Evolutionary conservation across 225 moss, liverwort and hornwort genomes (phyloP), one percentile per base, ranked within the genome.

Genomic region (Climacium dendroides): DNA sequence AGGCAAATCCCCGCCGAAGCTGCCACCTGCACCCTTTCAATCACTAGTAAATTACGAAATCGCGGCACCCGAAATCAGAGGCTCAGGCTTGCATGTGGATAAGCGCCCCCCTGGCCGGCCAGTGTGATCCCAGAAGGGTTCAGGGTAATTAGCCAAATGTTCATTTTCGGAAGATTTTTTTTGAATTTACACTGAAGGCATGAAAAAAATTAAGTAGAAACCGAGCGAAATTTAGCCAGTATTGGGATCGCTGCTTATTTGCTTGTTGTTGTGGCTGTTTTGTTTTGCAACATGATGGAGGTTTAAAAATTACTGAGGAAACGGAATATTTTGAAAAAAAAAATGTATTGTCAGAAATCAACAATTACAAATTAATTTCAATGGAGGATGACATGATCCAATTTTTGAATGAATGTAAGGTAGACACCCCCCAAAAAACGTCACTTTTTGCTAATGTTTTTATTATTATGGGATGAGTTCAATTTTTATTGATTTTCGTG

Each of bases 381-480:
- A 22, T 61, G 29, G 60, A 28, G 59, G 26, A 65, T 35, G 65
- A 10, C 19, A 35, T 10, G 5, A 19, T 10, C 65, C 1, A 20
- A 66, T 19, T 66, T n/a, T 66, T 10, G 18, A n/a, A 66, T 20
- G 65, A 6, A 7, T 13, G 41, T 8, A 25, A 70, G 41, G 41
- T 69, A 2, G n/a, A 11, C 1, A 66, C 10, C 19, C 10, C 65
- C n/a, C 6, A 66, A 67, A 66, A 67, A 37, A 0, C 1, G 6
- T 2, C 13, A 23, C 20, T 67, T 37, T 13, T 23, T 19, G 67
- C 5, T 12, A 69, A 1, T 39, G 13, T n/a, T n/a, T n/a, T n/a
- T n/a, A n/a, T n/a, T 37, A 34, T 14, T 13, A 14, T 24, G 2
- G 3, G 7, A 39, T 0, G 6, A 4, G 14, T 25, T 2, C 0